Percentiles rank a stretch among this genome's conserved stretches.
Evolutionary conservation across 176 grass and related monocot species (phyloP).

Genomic region (Eragrostis curvula): DNA sequence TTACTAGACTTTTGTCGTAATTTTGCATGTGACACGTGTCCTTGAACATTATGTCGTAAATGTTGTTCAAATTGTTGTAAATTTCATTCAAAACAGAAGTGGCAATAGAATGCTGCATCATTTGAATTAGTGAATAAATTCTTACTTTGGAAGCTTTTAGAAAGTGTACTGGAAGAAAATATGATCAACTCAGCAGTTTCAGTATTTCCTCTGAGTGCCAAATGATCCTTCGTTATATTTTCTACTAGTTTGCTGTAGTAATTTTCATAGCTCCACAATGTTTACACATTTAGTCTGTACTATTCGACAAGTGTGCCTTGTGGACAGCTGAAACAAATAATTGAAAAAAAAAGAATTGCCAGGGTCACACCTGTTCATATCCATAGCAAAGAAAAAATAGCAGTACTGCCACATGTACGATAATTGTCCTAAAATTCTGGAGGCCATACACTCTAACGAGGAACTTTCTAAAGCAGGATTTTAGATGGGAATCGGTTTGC

Average conservation of each 20-base stretch:
- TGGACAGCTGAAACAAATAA: conserved; percentile 9
- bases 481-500: conserved; percentile 66
- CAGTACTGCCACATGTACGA: conserved; percentile 65
- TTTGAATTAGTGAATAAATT: conserved; percentile 26
- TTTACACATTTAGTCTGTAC: conserved; percentile 3
- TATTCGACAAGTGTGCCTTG: neutral
- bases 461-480: conserved; percentile 72
- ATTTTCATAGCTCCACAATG: conserved; percentile 59
- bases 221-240: conserved; percentile 55
- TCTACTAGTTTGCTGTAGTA: conserved; percentile 59
- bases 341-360: neutral
- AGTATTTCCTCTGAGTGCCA: conserved; percentile 52
- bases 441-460: conserved; percentile 71
- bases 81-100: too few relatives aligned
- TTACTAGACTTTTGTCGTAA: too few relatives aligned
- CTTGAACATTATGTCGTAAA: too few relatives aligned
- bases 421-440: conserved; percentile 60
- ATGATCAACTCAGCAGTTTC: conserved; percentile 59
- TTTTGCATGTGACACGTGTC: too few relatives aligned
- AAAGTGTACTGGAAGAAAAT: conserved; percentile 67
- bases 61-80: too few relatives aligned
- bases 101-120: conserved; percentile 35
- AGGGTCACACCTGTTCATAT: conserved; percentile 62
- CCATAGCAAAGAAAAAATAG: conserved; percentile 88
- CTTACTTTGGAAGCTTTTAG: conserved; percentile 78